A percentile compares a stretch with the other conserved stretches of the same genome.
phyloP scores from a whole-genome alignment of 805 yeast species.

The Komagataella ulmi region DNA sequence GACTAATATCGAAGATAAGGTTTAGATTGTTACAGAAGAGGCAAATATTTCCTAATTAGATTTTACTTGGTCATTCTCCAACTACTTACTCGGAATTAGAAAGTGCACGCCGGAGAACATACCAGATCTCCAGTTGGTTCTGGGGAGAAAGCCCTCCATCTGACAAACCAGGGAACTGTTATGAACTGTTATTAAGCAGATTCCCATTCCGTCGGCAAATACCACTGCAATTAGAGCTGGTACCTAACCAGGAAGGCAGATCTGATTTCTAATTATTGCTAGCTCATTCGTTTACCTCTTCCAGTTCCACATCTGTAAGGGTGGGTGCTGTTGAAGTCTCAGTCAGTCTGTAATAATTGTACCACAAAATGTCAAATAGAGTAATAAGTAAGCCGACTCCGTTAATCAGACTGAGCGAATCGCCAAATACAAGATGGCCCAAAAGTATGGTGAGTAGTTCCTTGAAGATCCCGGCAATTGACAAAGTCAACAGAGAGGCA shows the following conservation, averaged over 20 bases:
- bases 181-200: too few species aligned
- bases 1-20: neutral
- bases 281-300: neutral
- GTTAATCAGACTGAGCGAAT: conserved; percentile 53
- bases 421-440: conserved; percentile 62
- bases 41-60: neutral
- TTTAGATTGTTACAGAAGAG: neutral
- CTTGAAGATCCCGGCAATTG: conserved; percentile 87
- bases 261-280: neutral
- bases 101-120: neutral
- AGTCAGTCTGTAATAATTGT: conserved; percentile 52
- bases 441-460: conserved; percentile 74
- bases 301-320: neutral
- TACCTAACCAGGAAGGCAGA: neutral
- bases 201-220: too few species aligned
- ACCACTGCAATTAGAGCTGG: too few species aligned
- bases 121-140: neutral
- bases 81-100: neutral
- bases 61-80: neutral
- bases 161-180: neutral
- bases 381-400: conserved; percentile 65
- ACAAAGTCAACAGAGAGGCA: conserved; percentile 74
- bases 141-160: neutral
- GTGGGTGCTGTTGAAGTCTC: conserved; percentile 7
- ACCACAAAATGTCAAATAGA: conserved; percentile 67